These are phyloP conservation scores for Candida buenavistaensis DNA, from an alignment of 1,139 yeast genomes.

Conservation along the genomic window DNA sequence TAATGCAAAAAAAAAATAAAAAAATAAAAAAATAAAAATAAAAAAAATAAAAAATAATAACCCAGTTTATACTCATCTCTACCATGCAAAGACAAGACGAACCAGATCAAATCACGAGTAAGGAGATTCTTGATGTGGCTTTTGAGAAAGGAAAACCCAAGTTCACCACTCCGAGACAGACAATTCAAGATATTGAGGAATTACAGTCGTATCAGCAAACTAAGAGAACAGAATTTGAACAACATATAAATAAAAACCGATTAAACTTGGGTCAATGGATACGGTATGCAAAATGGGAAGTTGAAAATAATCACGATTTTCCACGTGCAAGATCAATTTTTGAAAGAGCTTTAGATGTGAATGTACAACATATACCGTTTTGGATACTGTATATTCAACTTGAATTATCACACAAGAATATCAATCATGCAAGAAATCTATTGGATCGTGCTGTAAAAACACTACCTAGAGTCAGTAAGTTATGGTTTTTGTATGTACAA, in stretches of 20 bases:
- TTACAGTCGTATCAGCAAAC: constrained; percentile 71
- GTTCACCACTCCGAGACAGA: constrained; percentile 38
- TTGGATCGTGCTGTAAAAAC: constrained; percentile 75
- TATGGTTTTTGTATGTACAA: constrained; percentile 82
- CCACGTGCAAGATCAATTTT: constrained; percentile 77
- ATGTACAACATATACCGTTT: constrained; percentile 70
- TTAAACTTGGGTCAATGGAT: constrained; percentile 87
- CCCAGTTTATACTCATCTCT: background rate
- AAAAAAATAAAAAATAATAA: background rate
- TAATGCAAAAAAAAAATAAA: background rate
- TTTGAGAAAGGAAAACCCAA: constrained; percentile 27
- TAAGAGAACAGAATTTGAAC: constrained; percentile 81
- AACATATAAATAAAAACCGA: constrained; percentile 79
- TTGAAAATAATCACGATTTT: constrained; percentile 71
- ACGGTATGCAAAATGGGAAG: constrained; percentile 87
- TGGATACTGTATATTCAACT: constrained; percentile 85
- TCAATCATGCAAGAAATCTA: constrained; percentile 87
- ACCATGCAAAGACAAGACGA: background rate
- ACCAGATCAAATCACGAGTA: constrained; percentile 31
- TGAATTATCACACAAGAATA: constrained; percentile 69
- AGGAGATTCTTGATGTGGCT: constrained; percentile 40
- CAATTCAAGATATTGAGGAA: constrained; percentile 79
- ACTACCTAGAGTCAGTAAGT: constrained; percentile 77
- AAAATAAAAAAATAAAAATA: constrained; percentile 1
- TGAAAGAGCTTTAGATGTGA: constrained; percentile 84